A percentile compares a stretch with the other conserved stretches of the same genome.
Evolutionary conservation across 768 basidiomycete species (phyloP).

Genomic region (Rhodotorula paludigena): DNA sequence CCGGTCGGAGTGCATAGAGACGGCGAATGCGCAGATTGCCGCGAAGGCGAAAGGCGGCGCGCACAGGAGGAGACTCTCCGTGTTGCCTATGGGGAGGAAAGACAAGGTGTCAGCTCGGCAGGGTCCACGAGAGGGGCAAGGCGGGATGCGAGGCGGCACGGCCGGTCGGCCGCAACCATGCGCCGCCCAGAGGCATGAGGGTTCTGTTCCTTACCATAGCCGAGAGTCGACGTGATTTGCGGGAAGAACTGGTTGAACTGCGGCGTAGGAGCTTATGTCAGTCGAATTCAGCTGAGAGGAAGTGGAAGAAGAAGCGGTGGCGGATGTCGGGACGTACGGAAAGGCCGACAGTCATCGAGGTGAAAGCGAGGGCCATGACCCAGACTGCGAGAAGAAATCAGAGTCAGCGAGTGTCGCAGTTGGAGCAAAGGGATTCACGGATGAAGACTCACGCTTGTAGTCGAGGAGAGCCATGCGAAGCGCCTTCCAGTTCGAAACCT

Average conservation of each 20-base stretch:
- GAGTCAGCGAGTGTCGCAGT: background rate
- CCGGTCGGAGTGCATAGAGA: constrained; percentile 60
- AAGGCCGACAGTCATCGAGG: constrained; percentile 30
- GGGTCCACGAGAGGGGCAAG: no score
- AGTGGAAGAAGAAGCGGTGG: background rate
- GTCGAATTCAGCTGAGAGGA: background rate
- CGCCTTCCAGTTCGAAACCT: constrained; percentile 8
- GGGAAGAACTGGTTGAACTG: constrained; percentile 19
- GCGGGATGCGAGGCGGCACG: no score
- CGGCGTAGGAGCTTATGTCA: background rate
- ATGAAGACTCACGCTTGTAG: constrained; percentile 24
- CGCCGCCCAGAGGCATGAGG: no score
- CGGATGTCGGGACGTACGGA: constrained; percentile 30
- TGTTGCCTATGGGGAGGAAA: no score
- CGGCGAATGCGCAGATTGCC: constrained; percentile 32
- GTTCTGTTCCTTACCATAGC: no score
- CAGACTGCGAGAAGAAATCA: constrained; percentile 7
- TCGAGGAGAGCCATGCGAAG: constrained; percentile 28
- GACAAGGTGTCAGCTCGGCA: no score
- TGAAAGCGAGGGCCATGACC: constrained; percentile 22
- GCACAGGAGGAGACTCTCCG: constrained; percentile 44
- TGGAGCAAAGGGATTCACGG: background rate
- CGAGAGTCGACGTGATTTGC: constrained; percentile 41
- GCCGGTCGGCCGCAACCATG: no score
- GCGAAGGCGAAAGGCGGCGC: constrained; percentile 44